Conservation (phyloP, 2,329 filamentous ascomycete genomes). For the Reticulascus tulasneorum region DNA sequence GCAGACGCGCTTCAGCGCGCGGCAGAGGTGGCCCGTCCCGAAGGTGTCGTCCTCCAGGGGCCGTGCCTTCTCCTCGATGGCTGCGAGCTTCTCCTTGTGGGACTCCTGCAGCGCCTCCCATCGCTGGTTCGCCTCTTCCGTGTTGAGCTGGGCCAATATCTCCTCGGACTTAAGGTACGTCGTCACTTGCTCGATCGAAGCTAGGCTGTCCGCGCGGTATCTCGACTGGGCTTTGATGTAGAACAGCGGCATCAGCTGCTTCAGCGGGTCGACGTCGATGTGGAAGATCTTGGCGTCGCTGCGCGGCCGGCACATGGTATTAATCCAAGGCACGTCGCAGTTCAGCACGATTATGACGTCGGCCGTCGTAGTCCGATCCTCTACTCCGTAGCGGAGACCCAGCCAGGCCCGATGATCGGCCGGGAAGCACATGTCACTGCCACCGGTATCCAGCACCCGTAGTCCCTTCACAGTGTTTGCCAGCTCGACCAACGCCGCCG, state of each 20-base stretch:
- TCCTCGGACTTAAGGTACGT: slow-evolving; percentile 50
- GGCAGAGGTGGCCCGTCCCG: slow-evolving; percentile 36
- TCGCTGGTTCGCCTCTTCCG: slow-evolving; percentile 33
- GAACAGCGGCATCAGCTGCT: slow-evolving; percentile 70
- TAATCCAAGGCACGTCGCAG: slow-evolving; percentile 91
- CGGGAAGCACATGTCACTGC: slow-evolving; percentile 79
- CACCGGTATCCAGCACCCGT: slow-evolving; percentile 70
- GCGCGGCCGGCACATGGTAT: slow-evolving; percentile 62
- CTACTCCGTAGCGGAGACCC: slow-evolving; percentile 69
- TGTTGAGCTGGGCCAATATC: slow-evolving; percentile 34
- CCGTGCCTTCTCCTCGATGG: slow-evolving; percentile 52
- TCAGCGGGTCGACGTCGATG: slow-evolving; percentile 62
- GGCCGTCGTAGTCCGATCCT: slow-evolving; percentile 69
- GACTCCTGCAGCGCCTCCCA: slow-evolving; percentile 53
- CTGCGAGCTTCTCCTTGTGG: slow-evolving; percentile 55
- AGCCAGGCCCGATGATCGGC: slow-evolving; percentile 64
- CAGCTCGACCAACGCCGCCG: slow-evolving; percentile 60
- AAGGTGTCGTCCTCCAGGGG: slow-evolving; percentile 55
- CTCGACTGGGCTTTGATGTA: slow-evolving; percentile 64
- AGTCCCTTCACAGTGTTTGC: slow-evolving; percentile 65
- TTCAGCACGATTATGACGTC: slow-evolving; percentile 84
- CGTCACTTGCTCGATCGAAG: slow-evolving; percentile 66
- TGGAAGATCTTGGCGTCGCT: slow-evolving; percentile 55
- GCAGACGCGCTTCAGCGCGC: slow-evolving; percentile 26
- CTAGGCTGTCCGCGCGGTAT: slow-evolving; percentile 62